phyloP scores from a whole-genome alignment of 805 yeast genomes.

The Metschnikowia gruessii region DNA sequence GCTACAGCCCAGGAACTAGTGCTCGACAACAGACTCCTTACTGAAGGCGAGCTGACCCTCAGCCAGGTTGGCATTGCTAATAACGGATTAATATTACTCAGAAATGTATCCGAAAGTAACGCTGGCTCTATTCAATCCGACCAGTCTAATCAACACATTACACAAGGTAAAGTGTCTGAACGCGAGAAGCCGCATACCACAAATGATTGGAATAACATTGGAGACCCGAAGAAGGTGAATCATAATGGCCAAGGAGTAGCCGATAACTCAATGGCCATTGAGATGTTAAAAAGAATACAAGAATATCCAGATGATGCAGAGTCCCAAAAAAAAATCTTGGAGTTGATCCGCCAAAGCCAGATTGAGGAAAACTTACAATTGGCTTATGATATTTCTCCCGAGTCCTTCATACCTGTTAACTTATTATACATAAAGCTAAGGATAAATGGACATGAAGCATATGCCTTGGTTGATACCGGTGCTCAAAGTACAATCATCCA shows the following conservation, averaged over 20 bases:
- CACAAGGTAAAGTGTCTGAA: neutral
- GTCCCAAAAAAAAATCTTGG: slow-evolving; percentile 58
- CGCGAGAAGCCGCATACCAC: neutral
- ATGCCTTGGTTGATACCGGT: slow-evolving; percentile 96
- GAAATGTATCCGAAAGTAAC: slow-evolving; percentile 7
- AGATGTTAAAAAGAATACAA: neutral
- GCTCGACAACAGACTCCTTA: slow-evolving; percentile 44
- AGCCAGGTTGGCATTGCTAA: slow-evolving; percentile 48
- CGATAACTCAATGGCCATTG: neutral
- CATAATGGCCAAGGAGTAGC: neutral
- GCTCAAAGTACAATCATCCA: slow-evolving; percentile 88
- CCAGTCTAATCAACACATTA: neutral
- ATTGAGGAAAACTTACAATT: slow-evolving; percentile 75
- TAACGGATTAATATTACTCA: slow-evolving; percentile 55
- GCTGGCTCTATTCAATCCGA: neutral
- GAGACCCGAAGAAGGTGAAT: neutral
- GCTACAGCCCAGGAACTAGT: slow-evolving; percentile 47
- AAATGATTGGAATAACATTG: neutral
- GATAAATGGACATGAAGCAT: slow-evolving; percentile 75
- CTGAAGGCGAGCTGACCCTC: slow-evolving; percentile 37
- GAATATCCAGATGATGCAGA: slow-evolving; percentile 45
- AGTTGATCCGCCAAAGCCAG: slow-evolving; percentile 63
- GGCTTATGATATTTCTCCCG: slow-evolving; percentile 89
- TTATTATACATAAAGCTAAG: slow-evolving; percentile 81
- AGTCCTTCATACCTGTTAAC: slow-evolving; percentile 73